Percentiles rank a stretch among this genome's conserved stretches.
These are phyloP conservation scores for Mucor racemosus DNA, from an alignment of 371 early-diverging fungal genomes.

Conservation along the genomic window DNA sequence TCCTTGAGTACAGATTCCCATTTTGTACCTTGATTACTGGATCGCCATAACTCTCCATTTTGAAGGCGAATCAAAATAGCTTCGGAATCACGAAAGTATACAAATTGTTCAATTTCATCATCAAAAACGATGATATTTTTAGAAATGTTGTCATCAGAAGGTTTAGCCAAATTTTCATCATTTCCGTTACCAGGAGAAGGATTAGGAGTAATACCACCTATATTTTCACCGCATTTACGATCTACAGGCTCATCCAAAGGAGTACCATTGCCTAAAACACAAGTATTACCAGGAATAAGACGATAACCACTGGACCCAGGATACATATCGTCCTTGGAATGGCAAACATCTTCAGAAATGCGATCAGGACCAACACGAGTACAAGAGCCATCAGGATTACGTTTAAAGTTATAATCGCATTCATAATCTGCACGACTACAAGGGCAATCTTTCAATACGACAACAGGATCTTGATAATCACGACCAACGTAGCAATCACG, in stretches of 20 bases:
- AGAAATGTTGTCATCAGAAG: constrained; percentile 42
- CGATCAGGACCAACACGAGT: constrained; percentile 56
- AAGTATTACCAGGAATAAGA: constrained; percentile 82
- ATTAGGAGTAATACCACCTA: constrained; percentile 17
- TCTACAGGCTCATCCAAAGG: constrained; percentile 67
- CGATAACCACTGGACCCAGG: constrained; percentile 87
- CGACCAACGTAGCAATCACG: constrained; percentile 82
- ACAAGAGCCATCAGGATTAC: constrained; percentile 61
- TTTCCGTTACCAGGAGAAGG: not conserved
- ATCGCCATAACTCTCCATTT: constrained; percentile 66
- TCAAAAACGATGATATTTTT: constrained; percentile 45
- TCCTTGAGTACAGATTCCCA: constrained; percentile 62
- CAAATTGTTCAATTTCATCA: constrained; percentile 55
- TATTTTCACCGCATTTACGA: constrained; percentile 62
- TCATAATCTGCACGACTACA: constrained; percentile 90
- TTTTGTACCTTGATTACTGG: constrained; percentile 65
- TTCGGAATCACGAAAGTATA: constrained; percentile 63
- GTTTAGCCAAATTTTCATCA: constrained; percentile 15
- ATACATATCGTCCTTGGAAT: constrained; percentile 65
- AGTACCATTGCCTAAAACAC: constrained; percentile 56
- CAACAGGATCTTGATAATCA: constrained; percentile 61
- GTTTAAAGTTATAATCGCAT: constrained; percentile 87
- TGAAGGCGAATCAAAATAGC: constrained; percentile 59
- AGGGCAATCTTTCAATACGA: constrained; percentile 66
- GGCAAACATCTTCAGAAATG: constrained; percentile 63